Conservation (phyloP, 2,329 filamentous ascomycete species). For the Westerdykella sp. region DNA sequence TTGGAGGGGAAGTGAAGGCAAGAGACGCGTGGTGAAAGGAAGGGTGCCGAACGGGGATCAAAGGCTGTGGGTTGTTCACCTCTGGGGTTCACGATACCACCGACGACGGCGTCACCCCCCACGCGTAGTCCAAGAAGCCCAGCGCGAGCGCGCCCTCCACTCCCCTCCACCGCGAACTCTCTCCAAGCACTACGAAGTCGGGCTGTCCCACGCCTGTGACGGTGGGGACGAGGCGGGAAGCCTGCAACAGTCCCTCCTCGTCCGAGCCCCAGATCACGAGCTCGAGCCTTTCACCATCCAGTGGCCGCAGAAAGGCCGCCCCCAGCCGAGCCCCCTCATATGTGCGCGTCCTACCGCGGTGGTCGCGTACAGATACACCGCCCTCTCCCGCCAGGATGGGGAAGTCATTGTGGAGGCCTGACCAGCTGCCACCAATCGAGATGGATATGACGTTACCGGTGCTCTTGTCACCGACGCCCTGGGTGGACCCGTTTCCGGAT, state of each 20-base stretch:
- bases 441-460: constrained; percentile 45
- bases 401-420: constrained; percentile 15
- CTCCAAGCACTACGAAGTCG: constrained; percentile 49
- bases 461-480: neutral
- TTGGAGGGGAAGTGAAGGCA: neutral
- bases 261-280: constrained; percentile 53
- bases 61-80: neutral
- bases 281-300: constrained; percentile 45
- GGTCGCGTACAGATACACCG: constrained; percentile 17
- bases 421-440: constrained; percentile 24
- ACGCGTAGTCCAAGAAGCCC: constrained; percentile 52
- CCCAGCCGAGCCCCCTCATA: constrained; percentile 38
- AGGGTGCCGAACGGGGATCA: neutral
- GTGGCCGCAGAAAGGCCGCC: constrained; percentile 48
- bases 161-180: constrained; percentile 46
- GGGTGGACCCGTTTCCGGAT: constrained; percentile 1
- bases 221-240: constrained; percentile 49
- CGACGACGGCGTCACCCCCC: constrained; percentile 47
- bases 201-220: constrained; percentile 53
- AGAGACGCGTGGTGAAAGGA: neutral
- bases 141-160: constrained; percentile 48
- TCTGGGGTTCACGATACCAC: constrained; percentile 27
- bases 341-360: constrained; percentile 13
- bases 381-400: constrained; percentile 23
- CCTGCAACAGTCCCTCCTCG: constrained; percentile 42